Base-by-base conservation (phyloP, 768 basidiomycete genomes). In the Xanthoconium stramineum region DNA sequence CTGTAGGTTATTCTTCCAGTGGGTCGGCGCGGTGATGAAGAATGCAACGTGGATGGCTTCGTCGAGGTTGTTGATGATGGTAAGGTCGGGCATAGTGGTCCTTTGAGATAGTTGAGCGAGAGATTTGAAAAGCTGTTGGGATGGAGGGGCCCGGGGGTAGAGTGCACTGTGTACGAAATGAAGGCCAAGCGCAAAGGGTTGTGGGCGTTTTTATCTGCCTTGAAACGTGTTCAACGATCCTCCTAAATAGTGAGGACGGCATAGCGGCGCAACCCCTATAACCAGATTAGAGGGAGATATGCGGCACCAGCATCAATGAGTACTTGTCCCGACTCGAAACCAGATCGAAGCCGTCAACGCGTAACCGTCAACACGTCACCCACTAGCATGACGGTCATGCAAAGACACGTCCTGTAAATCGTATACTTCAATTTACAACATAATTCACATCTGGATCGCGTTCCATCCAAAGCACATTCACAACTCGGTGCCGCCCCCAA, bases 1-100 rank as follows among this genome's bases (percentile, higher is more conserved):
- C 20, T 55, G 43, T 17, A 65, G 57, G 17, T 66, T 19, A 9
- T 66, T 68, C 33, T 56, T 65, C 60, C 58, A 59, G 29, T 52
- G 12, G 0, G 49, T 52, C 0, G 58, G 56, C 1, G 58, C 58
- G 0, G 49, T 37, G n/a, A 68, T 35, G 35, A 56, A 67, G 40
- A 68, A 66, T 0, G 65, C 58, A 0, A 66, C 43, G 2, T 68
- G 65, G 32, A 66, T 58, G 9, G 57, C 24, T 46, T 66, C 57
- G 6, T 59, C 52, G 9, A 66, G 57, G 32, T 65, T 30, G 17
- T 66, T 67, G 33, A 57, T 40, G 9, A 66, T 55, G 8, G 65
- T 64, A 3, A 65, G 47, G 30, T 65, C 55, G 0, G 64, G 63
- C 63, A 65, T 48, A 20, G 14, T 35, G 9, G 13, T 24, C 19